These are phyloP conservation scores for Nakazawaea sp. DNA, from an alignment of 805 yeast species.

Conservation along the genomic window DNA sequence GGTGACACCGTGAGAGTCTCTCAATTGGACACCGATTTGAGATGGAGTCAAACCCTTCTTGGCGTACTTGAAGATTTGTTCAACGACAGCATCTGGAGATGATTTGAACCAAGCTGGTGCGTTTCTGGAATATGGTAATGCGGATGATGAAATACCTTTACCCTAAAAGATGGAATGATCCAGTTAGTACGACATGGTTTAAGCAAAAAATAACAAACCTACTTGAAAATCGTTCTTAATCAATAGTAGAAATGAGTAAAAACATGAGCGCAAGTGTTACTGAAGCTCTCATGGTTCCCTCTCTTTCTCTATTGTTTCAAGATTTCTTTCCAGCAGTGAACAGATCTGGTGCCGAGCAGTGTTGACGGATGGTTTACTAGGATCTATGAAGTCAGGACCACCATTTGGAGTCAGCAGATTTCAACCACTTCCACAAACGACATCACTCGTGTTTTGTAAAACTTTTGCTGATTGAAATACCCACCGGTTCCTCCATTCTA, in stretches of 20 bases:
- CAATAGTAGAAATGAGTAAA: slow-evolving; percentile 13
- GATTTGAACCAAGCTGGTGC: slow-evolving; percentile 99
- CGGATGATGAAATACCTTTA: slow-evolving; percentile 98
- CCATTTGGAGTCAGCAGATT: too few species aligned
- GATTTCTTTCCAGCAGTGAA: slow-evolving; percentile 11
- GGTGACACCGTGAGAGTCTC: slow-evolving; percentile 99
- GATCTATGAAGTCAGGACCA: too few species aligned
- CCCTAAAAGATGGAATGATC: slow-evolving; percentile 46
- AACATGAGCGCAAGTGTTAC: not conserved
- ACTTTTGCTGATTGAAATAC: not conserved
- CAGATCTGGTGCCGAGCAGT: slow-evolving; percentile 51
- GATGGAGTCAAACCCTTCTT: slow-evolving; percentile 99
- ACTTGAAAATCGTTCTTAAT: slow-evolving; percentile 21
- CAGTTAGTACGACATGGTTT: slow-evolving; percentile 32
- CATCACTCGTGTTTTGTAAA: not conserved
- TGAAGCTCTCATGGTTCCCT: not conserved
- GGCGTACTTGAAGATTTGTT: slow-evolving; percentile 98
- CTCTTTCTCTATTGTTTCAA: slow-evolving; percentile 6
- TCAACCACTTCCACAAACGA: too few species aligned
- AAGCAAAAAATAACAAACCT: slow-evolving; percentile 12
- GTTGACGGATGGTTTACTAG: slow-evolving; percentile 9
- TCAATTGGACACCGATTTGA: slow-evolving; percentile 97
- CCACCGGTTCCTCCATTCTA: not conserved
- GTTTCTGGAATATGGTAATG: slow-evolving; percentile 98
- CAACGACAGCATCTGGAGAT: slow-evolving; percentile 91